Evolutionary conservation across 2,329 filamentous ascomycete species (phyloP), one percentile per base, ranked within the genome.

Genomic region (Fragosphaeria purpurea): DNA sequence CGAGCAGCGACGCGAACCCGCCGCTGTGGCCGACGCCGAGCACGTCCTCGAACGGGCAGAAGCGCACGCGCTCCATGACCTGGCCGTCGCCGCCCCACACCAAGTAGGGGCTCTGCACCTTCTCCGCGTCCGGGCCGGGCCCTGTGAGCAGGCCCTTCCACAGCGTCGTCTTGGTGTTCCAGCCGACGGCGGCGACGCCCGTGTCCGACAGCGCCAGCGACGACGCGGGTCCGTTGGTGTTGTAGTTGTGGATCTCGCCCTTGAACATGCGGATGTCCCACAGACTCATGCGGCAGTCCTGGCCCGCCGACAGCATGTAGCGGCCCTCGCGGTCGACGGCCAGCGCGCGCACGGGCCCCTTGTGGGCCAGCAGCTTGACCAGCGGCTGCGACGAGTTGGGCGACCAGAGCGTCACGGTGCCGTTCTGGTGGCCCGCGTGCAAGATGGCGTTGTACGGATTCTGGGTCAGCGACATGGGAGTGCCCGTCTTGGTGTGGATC

Each of bases 1-100:
- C 82, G 59, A 98, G 80, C 62, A 96, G 80, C 50, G 85, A 93
- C 12, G 85, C 86, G 70, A 97, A 97, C 11, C 93, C 93, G 53
- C 83, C 73, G 62, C 86, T 78, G 70, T 97, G 91, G 2, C 84
- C 79, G 31, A 95, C 52, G 44, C 56, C 93, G 2, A 98, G 78
- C 1, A 96, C 73, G 71, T 98, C 93, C 65, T 98, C 93, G 56
- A 86, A 95, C 0, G 93, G 93, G 63, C 93, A 98, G 87, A 91
- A 98, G 54, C 79, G 77, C 2, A 95, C 80, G 41, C 85, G 80
- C 67, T 95, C 88, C 33, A 95, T 81, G 50, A 76, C 77, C 55
- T 85, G 80, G 22, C 89, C 90, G 54, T 95, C 87, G 46, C 88
- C 88, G 44, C 89, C 88, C 86, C 90, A 97, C 1, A 81, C 76